Conservation (phyloP, 2,329 filamentous ascomycete genomes). For the Sporothrix phasma region DNA sequence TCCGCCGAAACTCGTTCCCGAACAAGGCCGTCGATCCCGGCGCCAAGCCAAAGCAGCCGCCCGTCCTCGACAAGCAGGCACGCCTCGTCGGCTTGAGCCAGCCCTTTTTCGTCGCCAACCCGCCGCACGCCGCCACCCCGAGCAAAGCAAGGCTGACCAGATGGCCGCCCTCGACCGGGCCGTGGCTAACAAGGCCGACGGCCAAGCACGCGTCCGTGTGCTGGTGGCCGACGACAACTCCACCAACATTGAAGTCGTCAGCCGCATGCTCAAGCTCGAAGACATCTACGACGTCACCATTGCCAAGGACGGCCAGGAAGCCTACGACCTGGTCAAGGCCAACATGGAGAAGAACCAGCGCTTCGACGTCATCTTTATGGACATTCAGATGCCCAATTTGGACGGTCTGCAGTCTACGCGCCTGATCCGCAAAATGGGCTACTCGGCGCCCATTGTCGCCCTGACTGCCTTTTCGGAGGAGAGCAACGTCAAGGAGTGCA, state of each 20-base stretch:
- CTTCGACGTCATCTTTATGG: slow-evolving; percentile 92
- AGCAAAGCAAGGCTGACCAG: slow-evolving; percentile 44
- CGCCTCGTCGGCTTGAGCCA: slow-evolving; percentile 72
- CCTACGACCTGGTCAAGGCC: slow-evolving; percentile 73
- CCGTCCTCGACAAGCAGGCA: slow-evolving; percentile 56
- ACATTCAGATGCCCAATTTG: slow-evolving; percentile 89
- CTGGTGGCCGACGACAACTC: slow-evolving; percentile 68
- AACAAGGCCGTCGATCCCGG: slow-evolving; percentile 19
- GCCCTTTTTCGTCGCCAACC: slow-evolving; percentile 59
- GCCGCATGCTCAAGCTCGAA: slow-evolving; percentile 61
- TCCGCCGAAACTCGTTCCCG: slow-evolving; percentile 22
- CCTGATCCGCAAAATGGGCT: slow-evolving; percentile 77
- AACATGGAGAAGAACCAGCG: slow-evolving; percentile 63
- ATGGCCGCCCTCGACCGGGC: slow-evolving; percentile 55
- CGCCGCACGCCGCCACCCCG: slow-evolving; percentile 22
- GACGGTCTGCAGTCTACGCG: slow-evolving; percentile 81
- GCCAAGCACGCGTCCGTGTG: slow-evolving; percentile 58
- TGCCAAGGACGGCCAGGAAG: slow-evolving; percentile 78
- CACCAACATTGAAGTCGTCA: slow-evolving; percentile 49
- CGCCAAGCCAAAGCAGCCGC: slow-evolving; percentile 24
- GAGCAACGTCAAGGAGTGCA: slow-evolving; percentile 75
- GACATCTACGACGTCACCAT: slow-evolving; percentile 81
- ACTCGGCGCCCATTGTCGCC: slow-evolving; percentile 79
- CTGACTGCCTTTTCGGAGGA: slow-evolving; percentile 86
- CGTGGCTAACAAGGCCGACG: slow-evolving; percentile 46